Base-by-base conservation (phyloP, 768 basidiomycete genomes). In the Peribolospora baueri region DNA sequence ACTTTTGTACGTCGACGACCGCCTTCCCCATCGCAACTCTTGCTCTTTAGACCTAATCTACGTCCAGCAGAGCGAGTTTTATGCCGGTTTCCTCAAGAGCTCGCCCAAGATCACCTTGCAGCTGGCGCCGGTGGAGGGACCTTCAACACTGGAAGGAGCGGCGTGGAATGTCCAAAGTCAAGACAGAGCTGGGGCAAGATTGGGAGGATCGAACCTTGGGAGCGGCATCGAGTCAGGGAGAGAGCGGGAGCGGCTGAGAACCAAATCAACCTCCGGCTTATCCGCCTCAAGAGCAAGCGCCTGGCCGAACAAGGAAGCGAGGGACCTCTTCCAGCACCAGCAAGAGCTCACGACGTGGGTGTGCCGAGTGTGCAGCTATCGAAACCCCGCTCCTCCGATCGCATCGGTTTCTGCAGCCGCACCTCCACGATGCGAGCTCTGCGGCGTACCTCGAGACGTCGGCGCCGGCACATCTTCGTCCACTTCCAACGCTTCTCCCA, bases 51-150 rank as follows among this genome's bases (percentile, higher is more conserved):
- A 78, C 59, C 74, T 95, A 13, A 68, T 72, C 0, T 69, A 69
- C 59, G 72, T 95, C 50, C 68, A 69, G 0, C 80, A 80, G 62
- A 91, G 88, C 1, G 85, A 93, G 54, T 75, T 81, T 66, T 95
- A 91, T 64, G 79, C 80, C 3, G 87, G 91, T 2, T 76, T 95
- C 52, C 82, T 95, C 72, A 82, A 76, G 53, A 87, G 84, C 3
- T 85, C 82, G 0, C 63, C 91, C 2, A 98, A 98, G 68, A 74
- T 91, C 55, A 90, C 91, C 1, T 69, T 90, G 4, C 71, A 25
- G 25, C 25, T 25, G 25, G 25, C 25, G 25, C 25, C 25, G 25
- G 25, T 25, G 25, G 25, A 25, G 25, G 25, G 25, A 25, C 25
- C 25, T 25, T 25, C 25, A 25, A 25, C 25, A 25, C 25, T 1